Percentiles rank a stretch among this genome's conserved stretches.
Conservation (phyloP, 768 basidiomycete genomes). For the Suillus occidentalis region DNA sequence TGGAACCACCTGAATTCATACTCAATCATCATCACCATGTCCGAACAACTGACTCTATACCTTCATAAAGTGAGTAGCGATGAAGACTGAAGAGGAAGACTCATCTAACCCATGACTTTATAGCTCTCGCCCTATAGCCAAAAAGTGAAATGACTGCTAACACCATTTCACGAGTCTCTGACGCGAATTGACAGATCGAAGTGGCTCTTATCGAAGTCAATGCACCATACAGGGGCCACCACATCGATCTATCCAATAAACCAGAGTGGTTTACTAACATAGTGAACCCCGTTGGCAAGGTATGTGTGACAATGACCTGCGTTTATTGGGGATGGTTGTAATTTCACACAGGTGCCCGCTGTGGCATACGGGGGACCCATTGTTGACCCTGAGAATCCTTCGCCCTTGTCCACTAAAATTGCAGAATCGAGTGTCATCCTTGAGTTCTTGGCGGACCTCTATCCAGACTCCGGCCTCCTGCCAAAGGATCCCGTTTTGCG, state of each 20-base stretch:
- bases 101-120: background rate
- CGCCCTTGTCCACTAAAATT: constrained; percentile 52
- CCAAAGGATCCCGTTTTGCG: constrained; percentile 53
- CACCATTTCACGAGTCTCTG: background rate
- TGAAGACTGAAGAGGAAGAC: background rate
- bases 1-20: background rate
- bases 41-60: constrained; percentile 41
- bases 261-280: constrained; percentile 63
- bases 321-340: background rate
- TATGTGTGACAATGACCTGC: constrained; percentile 19
- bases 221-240: constrained; percentile 45
- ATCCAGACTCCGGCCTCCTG: constrained; percentile 42
- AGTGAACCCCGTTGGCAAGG: constrained; percentile 64
- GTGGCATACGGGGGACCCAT: constrained; percentile 58
- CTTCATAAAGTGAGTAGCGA: constrained; percentile 37
- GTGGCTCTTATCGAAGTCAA: constrained; percentile 56
- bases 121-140: constrained; percentile 59
- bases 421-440: constrained; percentile 62
- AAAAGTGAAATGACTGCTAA: constrained; percentile 34
- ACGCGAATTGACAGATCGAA: constrained; percentile 39
- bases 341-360: constrained; percentile 47
- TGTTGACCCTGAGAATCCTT: constrained; percentile 50
- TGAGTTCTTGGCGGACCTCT: constrained; percentile 62
- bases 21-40: constrained; percentile 9
- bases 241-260: constrained; percentile 60